Evolutionary conservation across 352 stramenopile species (phyloP).

Genomic region (Phytophthora multivora): DNA sequence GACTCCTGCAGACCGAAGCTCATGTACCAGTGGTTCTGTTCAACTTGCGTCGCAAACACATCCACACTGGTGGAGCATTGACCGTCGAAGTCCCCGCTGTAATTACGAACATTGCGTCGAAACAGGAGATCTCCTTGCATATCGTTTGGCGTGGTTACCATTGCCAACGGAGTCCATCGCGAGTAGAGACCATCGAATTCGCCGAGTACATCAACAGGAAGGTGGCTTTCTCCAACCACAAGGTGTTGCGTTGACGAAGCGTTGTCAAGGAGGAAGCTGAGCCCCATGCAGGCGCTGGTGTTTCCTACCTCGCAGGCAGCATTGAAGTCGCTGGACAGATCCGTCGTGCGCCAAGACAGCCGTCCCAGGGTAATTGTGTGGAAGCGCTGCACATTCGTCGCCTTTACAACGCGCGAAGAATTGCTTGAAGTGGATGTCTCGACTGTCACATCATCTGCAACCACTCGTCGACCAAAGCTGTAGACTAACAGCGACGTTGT

Average conservation of each 20-base stretch:
- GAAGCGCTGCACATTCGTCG: constrained; percentile 46
- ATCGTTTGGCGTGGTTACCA: constrained; percentile 32
- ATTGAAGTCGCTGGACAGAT: constrained; percentile 50
- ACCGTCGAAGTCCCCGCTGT: constrained; percentile 34
- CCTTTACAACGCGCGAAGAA: constrained; percentile 19
- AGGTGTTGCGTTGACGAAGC: constrained; percentile 20
- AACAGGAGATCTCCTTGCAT: constrained; percentile 45
- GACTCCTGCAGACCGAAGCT: constrained; percentile 47
- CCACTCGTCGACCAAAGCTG: constrained; percentile 44
- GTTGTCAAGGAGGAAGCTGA: constrained; percentile 40
- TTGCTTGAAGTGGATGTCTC: constrained; percentile 14
- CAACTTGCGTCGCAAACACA: constrained; percentile 36
- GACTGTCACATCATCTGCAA: constrained; percentile 39
- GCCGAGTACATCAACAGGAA: constrained; percentile 37
- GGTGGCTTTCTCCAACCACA: constrained; percentile 43
- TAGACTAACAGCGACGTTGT: constrained; percentile 55
- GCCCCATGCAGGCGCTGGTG: constrained; percentile 31
- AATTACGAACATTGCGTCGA: constrained; percentile 28
- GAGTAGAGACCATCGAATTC: constrained; percentile 46
- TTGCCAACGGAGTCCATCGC: constrained; percentile 47
- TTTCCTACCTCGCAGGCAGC: constrained; percentile 26
- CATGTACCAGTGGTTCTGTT: constrained; percentile 54
- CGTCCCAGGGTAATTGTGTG: constrained; percentile 54
- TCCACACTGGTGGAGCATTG: constrained; percentile 50
- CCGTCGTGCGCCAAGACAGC: constrained; percentile 39